Evolutionary conservation across 148 eudicot genomes (phyloP), one percentile per base, ranked within the genome.

Genomic region (Camellia japonica): DNA sequence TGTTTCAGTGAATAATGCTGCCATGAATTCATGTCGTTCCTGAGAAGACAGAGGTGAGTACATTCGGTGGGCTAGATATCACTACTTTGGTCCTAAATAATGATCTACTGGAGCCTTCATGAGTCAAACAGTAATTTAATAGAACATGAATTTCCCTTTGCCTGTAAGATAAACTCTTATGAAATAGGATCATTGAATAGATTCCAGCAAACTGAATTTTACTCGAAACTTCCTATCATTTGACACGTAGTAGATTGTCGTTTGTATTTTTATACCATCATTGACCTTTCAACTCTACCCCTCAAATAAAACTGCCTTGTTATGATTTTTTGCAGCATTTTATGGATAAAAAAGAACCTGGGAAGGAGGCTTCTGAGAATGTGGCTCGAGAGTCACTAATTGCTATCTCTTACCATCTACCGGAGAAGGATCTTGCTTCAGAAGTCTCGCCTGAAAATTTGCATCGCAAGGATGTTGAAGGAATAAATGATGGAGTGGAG

Each of bases 341-440:
- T 85, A 88, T 88, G 90, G 90, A 84, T 84, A 84, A 84, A 80
- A 73, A 68, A 63, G 79, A 68, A 61, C 70, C 86, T 19, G 79
- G 54, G 15, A 75, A 78, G 70, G 81, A 78, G 70, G 64, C 60
- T 71, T 54, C 77, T 43, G 89, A 86, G 58, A 86, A 86, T 30
- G 78, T 73, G 75, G 84, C 89, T 72, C 85, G 90, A n/a, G 90
- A 88, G 81, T 86, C 87, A 43, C 85, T 88, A 38, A 88, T 88
- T 75, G 90, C 87, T 68, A 79, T 88, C 60, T 80, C 90, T 15
- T 82, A 88, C 59, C 30, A 20, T 11, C 42, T 81, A 78, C 90
- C 89, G 0, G 87, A 86, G 20, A 71, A 73, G 42, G 84, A 83
- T 44, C 81, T 19, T 71, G 70, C 56, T 13, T 68, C 56, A 16